These are phyloP conservation scores for Salix koriyanagi DNA, from an alignment of 345 rosid genomes.

Conservation along the genomic window DNA sequence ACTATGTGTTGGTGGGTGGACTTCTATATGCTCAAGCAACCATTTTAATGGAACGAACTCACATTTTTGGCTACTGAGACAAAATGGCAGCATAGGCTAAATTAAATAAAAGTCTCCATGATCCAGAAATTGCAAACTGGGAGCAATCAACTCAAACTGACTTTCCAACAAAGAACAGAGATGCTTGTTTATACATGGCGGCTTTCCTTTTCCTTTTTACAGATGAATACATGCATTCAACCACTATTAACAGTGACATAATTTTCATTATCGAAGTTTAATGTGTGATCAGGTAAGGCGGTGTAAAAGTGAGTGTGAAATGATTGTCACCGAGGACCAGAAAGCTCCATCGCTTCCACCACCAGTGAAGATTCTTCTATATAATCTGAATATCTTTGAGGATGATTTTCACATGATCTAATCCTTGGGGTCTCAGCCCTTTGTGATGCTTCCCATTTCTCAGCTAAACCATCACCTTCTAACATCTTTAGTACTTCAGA, in stretches of 20 bases:
- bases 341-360: slow-evolving; percentile 94
- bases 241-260: slow-evolving; percentile 26
- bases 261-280: slow-evolving; percentile 11
- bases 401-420: slow-evolving; percentile 38
- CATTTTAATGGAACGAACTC: too few relatives aligned
- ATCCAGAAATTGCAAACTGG: neutral
- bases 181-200: slow-evolving; percentile 21
- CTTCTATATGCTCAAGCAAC: too few relatives aligned
- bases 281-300: neutral
- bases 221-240: slow-evolving; percentile 41
- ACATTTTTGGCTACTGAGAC: neutral
- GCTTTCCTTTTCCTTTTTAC: slow-evolving; percentile 36
- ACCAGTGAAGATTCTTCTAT: slow-evolving; percentile 90
- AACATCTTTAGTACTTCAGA: slow-evolving; percentile 71
- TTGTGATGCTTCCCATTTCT: slow-evolving; percentile 76
- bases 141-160: slow-evolving; percentile 10
- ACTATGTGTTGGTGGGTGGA: too few relatives aligned
- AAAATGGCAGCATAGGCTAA: neutral
- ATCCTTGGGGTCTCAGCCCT: slow-evolving; percentile 49
- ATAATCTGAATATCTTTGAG: slow-evolving; percentile 60
- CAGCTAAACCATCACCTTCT: slow-evolving; percentile 80
- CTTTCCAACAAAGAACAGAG: slow-evolving; percentile 13
- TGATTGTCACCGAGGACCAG: slow-evolving; percentile 70
- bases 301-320: neutral
- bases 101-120: neutral